These are phyloP conservation scores for Musa balbisiana DNA, from an alignment of 202 grass and related monocot genomes.

Conservation along the genomic window DNA sequence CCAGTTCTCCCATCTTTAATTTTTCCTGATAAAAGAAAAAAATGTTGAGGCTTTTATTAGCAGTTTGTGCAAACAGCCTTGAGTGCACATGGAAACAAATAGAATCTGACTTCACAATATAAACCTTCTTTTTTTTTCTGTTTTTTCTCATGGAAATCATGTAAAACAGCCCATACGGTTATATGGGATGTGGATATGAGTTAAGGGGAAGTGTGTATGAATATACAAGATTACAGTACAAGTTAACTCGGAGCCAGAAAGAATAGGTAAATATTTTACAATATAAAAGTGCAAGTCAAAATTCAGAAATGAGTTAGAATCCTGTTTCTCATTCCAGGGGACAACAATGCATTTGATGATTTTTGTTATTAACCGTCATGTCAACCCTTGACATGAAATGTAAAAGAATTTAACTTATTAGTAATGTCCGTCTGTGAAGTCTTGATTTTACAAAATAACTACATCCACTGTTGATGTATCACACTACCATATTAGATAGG, in stretches of 20 bases:
- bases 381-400: too few species aligned
- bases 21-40: conserved; percentile 6
- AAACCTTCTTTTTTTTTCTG: not conserved
- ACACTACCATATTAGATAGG: not conserved
- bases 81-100: not conserved
- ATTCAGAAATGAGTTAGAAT: too few species aligned
- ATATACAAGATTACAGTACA: too few species aligned
- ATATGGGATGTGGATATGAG: too few species aligned
- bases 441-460: not conserved
- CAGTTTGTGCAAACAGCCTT: not conserved
- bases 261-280: too few species aligned
- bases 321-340: too few species aligned
- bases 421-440: not conserved
- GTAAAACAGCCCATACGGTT: not conserved
- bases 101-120: not conserved
- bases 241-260: too few species aligned
- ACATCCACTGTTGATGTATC: not conserved
- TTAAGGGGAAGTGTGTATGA: too few species aligned
- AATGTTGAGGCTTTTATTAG: not conserved
- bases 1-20: conserved; percentile 10
- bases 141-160: not conserved
- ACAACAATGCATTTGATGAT: too few species aligned
- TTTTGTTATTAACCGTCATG: too few species aligned
- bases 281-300: too few species aligned
- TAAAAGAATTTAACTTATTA: too few species aligned